phyloP scores from a whole-genome alignment of 2,329 filamentous ascomycete genomes.

The Xylaria sp. region DNA sequence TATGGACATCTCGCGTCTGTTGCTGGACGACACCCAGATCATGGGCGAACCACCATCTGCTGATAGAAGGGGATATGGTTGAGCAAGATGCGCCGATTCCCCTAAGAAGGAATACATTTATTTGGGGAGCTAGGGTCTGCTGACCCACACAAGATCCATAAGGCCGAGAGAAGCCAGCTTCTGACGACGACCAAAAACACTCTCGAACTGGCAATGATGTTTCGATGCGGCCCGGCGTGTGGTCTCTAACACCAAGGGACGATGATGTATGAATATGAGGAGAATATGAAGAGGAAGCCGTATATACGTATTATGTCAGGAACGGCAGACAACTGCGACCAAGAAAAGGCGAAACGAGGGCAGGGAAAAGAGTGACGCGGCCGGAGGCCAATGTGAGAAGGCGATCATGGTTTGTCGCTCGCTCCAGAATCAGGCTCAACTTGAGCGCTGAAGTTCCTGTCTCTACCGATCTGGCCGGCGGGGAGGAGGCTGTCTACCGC shows the following conservation, averaged over 20 bases:
- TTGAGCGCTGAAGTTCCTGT: constrained; percentile 27
- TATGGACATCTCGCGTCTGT: constrained; percentile 66
- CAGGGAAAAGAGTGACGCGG: not conserved
- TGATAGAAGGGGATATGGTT: constrained; percentile 40
- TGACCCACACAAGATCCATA: not conserved
- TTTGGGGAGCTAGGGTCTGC: not conserved
- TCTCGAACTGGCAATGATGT: not conserved
- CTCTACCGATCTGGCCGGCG: constrained; percentile 27
- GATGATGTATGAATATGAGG: constrained; percentile 16
- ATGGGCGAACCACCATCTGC: constrained; percentile 32
- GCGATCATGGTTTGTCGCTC: constrained; percentile 5
- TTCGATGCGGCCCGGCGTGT: not conserved
- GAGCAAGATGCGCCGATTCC: constrained; percentile 11
- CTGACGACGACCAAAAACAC: not conserved
- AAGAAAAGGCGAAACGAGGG: not conserved
- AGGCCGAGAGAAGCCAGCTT: not conserved
- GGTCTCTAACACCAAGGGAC: not conserved
- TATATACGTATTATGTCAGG: constrained; percentile 1
- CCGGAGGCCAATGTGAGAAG: not conserved
- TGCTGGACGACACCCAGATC: constrained; percentile 58
- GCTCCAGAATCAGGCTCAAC: constrained; percentile 15
- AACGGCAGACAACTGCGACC: constrained; percentile 1
- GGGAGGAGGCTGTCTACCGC: not conserved
- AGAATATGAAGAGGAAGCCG: not conserved
- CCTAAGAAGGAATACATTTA: not conserved